Base-by-base conservation (phyloP, 495 filamentous ascomycete species). In the Trichoderma orchidacearum region DNA sequence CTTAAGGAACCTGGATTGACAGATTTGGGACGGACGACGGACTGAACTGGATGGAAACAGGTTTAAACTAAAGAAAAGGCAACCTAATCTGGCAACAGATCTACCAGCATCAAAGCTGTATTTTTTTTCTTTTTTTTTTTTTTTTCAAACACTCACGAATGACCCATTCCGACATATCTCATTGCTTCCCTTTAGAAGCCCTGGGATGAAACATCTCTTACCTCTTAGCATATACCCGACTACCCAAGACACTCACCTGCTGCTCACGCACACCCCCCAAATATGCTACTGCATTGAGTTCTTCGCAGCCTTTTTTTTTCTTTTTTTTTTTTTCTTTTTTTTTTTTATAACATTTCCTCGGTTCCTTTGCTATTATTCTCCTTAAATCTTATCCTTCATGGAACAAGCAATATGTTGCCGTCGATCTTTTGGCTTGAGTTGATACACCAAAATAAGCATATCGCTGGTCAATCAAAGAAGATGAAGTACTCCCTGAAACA, bases 261-360 rank as follows among this genome's bases (percentile, higher is more conserved):
- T 38, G 35, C 35, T 38, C 35, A 38, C 35, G 35, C 35, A 17
- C 35, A n/a, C 35, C 35, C 35, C 35, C 12, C 61, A 56, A 53
- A 51, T 58, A 54, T 55, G 31, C 56, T 57, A 53, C 32, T 57
- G 35, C 56, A 5, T 38, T 38, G 35, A 38, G 21, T 23, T 35
- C 30, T 65, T 68, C 30, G 58, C 56, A 51, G 11, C 51, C 30
- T 58, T 56, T 56, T 25, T 50, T 54, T 53, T 59, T 54, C 45
- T 58, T 45, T 32, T 30, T 54, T 54, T 21, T 13, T 23, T 30
- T 30, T 27, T 32, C 31, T 31, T 32, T 32, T 32, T 23, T 28
- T 51, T 27, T 51, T 27, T 51, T 28, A 28, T 51, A 8, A 8
- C n/a, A 35, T 35, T 35, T 35, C n/a, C n/a, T 35, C n/a, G 32